phyloP scores from a whole-genome alignment of 192 early-diverging fungal species.

The Helicostylum pulchrum region DNA sequence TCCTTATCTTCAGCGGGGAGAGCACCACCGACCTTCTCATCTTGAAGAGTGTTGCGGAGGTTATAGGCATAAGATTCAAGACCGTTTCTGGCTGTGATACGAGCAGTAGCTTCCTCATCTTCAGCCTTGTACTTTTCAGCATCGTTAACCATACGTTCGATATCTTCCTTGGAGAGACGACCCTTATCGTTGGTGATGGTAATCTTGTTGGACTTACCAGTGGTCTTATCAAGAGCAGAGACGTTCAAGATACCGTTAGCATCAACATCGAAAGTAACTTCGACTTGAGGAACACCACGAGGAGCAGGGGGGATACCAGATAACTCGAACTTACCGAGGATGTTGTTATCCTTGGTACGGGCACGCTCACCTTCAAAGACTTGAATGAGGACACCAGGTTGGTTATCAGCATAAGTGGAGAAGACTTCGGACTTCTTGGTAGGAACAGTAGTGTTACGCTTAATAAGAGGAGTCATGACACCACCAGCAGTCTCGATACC shows the following conservation, averaged over 20 bases:
- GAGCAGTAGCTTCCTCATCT: slow-evolving; percentile 91
- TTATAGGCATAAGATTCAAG: slow-evolving; percentile 98
- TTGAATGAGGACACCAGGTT: slow-evolving; percentile 94
- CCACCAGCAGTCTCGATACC: slow-evolving; percentile 97
- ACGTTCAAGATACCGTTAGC: slow-evolving; percentile 98
- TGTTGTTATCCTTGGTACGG: slow-evolving; percentile 96
- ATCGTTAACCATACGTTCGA: slow-evolving; percentile 93
- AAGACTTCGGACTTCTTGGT: slow-evolving; percentile 97
- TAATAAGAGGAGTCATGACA: slow-evolving; percentile 94
- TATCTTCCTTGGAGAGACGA: slow-evolving; percentile 90
- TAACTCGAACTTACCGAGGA: slow-evolving; percentile 97
- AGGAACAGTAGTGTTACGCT: slow-evolving; percentile 94
- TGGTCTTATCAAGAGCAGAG: slow-evolving; percentile 90
- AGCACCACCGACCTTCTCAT: slow-evolving; percentile 84
- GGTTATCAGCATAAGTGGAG: slow-evolving; percentile 97
- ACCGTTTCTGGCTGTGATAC: slow-evolving; percentile 90
- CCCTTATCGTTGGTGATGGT: slow-evolving; percentile 99
- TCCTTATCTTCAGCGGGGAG: slow-evolving; percentile 85
- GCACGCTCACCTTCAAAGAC: slow-evolving; percentile 97
- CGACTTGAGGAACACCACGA: slow-evolving; percentile 95
- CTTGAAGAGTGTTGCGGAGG: slow-evolving; percentile 88
- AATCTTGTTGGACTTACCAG: slow-evolving; percentile 92
- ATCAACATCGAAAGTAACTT: slow-evolving; percentile 96
- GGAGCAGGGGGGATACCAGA: slow-evolving; percentile 96
- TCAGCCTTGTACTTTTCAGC: slow-evolving; percentile 87